These are phyloP conservation scores for Hyphopichia wangnamkhiaoensis DNA, from an alignment of 1,139 yeast genomes.

Conservation along the genomic window DNA sequence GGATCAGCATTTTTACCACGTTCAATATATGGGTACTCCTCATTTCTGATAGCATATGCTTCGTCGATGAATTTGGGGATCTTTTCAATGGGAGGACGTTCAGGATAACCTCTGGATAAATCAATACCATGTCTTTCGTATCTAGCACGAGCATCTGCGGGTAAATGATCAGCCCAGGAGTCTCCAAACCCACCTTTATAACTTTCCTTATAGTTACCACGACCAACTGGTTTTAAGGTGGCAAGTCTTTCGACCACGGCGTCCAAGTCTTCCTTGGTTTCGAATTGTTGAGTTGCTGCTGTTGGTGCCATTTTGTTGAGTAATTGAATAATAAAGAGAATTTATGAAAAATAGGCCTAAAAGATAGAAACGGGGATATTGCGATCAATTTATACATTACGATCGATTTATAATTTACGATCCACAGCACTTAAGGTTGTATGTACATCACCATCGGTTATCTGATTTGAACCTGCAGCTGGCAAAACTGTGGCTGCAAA, in stretches of 20 bases:
- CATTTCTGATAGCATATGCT: constrained; percentile 15
- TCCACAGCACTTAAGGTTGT: too few species aligned
- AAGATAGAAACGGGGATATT: not conserved
- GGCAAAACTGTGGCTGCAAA: constrained; percentile 7
- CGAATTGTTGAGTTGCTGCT: not conserved
- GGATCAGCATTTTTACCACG: constrained; percentile 21
- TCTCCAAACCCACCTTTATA: constrained; percentile 15
- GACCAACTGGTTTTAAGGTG: constrained; percentile 22
- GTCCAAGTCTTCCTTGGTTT: constrained; percentile 67
- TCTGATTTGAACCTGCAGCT: too few species aligned
- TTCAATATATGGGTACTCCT: constrained; percentile 17
- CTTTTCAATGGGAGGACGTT: constrained; percentile 26
- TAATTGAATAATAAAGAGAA: not conserved
- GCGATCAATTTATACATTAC: too few species aligned
- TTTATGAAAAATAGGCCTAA: not conserved
- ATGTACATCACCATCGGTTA: too few species aligned
- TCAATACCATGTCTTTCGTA: constrained; percentile 40
- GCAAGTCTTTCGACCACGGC: constrained; percentile 91
- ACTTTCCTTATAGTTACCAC: constrained; percentile 3
- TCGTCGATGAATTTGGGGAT: constrained; percentile 18
- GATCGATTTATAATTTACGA: too few species aligned
- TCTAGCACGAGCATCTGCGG: constrained; percentile 34
- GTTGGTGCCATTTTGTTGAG: constrained; percentile 7
- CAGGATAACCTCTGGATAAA: constrained; percentile 45
- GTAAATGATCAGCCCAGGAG: constrained; percentile 27